Percentiles rank a stretch among this genome's conserved stretches.
phyloP scores from a whole-genome alignment of 164 flowering plant species.

The Vitis rupestris region DNA sequence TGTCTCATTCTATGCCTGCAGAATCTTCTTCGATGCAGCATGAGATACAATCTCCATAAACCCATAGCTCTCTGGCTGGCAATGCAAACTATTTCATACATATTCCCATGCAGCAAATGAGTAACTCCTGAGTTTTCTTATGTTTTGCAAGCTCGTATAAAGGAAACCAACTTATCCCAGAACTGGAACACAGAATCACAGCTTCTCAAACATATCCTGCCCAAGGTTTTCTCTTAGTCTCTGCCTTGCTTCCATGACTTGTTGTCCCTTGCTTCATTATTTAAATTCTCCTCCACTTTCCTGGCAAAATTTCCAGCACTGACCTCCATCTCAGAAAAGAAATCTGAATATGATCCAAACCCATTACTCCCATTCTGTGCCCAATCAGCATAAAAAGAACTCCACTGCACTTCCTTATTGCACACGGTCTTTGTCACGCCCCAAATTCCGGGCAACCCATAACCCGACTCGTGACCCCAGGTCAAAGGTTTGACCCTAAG shows the following conservation, averaged over 20 bases:
- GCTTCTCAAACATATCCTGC: too few species aligned
- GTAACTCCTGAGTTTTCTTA: too few species aligned
- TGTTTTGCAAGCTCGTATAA: too few species aligned
- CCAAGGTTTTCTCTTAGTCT: too few species aligned
- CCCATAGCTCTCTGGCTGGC: constrained; percentile 97
- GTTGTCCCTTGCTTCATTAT: constrained; percentile 13
- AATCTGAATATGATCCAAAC: constrained; percentile 66
- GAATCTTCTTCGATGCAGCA: constrained; percentile 76
- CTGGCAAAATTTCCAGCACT: constrained; percentile 27
- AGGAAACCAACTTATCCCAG: too few species aligned
- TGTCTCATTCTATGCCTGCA: constrained; percentile 83
- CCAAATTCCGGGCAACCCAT: too few species aligned
- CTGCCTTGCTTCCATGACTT: too few species aligned
- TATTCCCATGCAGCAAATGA: too few species aligned
- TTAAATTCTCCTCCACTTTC: constrained; percentile 13
- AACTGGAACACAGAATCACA: too few species aligned
- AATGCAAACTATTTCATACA: constrained; percentile 6
- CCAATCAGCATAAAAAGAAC: constrained; percentile 53
- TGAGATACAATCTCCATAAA: constrained; percentile 90
- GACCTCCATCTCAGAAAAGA: constrained; percentile 50
- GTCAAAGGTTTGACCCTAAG: too few species aligned
- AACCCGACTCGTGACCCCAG: too few species aligned
- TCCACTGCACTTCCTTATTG: constrained; percentile 80
- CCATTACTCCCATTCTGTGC: constrained; percentile 31
- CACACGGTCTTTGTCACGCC: too few species aligned